Evolutionary conservation across 1,139 yeast genomes (phyloP), one percentile per base, ranked within the genome.

Genomic region (Nakaseomyces sp.): DNA sequence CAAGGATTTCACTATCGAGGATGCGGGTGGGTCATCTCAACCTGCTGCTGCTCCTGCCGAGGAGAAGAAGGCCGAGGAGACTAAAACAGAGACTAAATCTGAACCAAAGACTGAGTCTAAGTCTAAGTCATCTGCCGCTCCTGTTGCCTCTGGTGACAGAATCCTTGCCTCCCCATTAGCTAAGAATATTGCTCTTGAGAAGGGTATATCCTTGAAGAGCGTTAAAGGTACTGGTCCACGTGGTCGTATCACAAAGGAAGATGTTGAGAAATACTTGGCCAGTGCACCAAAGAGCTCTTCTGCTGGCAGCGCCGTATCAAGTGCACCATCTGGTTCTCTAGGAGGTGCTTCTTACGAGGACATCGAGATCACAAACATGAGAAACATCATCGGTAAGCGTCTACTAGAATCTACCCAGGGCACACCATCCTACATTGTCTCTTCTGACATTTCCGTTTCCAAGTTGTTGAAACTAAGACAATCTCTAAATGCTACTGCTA

Each of bases 111-210:
- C 26, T 12, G 26, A 20, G 12, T 16, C 37, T 13, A 17, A 31
- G 15, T 10, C 41, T 24, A 19, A 36, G 50, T 24, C 47, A 7
- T 53, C 40, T 18, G 42, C 54, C 15, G 38, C 61, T n/a, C 29
- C 60, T 17, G 12, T 22, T 22, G 12, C 47, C 19, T 46, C 73
- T 38, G 49, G 73, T 41, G 83, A 74, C 54, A 79, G 96, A 69
- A 82, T 91, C 66, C 66, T 87, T 56, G 98, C 98, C 44, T 88
- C 97, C 50, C 98, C 99, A 47, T 73, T 84, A 55, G 98, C 99
- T 52, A 89, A 89, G 74, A 79, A 80, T 55, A 73, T 91, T 59
- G 99, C 99, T 49, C 75, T 89, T 57, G 96, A 89, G 67, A 79
- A 82, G 69, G 97, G 97, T 58, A 74, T 91, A 58, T 76, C 95